phyloP scores from a whole-genome alignment of 768 basidiomycete genomes.

The Leccinum disarticulatum region DNA sequence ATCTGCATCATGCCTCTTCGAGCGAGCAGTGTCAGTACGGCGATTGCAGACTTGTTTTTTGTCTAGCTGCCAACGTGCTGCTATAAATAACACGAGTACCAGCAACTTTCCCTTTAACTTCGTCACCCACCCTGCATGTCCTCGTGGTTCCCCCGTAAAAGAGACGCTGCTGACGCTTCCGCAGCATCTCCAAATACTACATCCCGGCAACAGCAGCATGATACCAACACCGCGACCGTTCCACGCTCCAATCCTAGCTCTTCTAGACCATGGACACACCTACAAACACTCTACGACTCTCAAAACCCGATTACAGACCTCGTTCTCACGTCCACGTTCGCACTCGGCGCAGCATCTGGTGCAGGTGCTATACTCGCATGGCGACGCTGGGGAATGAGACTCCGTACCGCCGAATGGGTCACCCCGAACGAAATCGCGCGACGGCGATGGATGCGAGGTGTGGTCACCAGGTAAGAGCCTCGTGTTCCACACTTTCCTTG shows the following conservation, averaged over 20 bases:
- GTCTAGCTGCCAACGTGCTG: background rate
- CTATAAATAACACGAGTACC: background rate
- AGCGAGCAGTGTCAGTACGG: too few relatives aligned
- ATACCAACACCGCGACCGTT: background rate
- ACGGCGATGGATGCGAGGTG: constrained; percentile 71
- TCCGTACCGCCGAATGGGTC: constrained; percentile 67
- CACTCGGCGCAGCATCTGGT: constrained; percentile 18
- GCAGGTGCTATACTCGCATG: constrained; percentile 34
- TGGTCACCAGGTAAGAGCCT: constrained; percentile 72
- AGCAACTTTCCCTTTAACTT: background rate
- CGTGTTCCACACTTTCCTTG: background rate
- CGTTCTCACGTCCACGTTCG: constrained; percentile 9
- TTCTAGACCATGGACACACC: constrained; percentile 1
- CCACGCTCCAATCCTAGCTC: background rate
- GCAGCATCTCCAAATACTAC: background rate
- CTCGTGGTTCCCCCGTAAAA: constrained; percentile 12
- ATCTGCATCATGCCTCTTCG: background rate
- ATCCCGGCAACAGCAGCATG: background rate
- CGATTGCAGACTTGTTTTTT: constrained; percentile 4
- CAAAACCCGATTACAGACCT: background rate
- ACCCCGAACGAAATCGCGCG: constrained; percentile 58
- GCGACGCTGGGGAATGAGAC: constrained; percentile 54
- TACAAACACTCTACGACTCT: background rate
- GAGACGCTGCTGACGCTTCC: background rate
- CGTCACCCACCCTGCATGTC: constrained; percentile 4